Conservation (phyloP, 768 basidiomycete genomes). For the Dacryopinax spathularia region DNA sequence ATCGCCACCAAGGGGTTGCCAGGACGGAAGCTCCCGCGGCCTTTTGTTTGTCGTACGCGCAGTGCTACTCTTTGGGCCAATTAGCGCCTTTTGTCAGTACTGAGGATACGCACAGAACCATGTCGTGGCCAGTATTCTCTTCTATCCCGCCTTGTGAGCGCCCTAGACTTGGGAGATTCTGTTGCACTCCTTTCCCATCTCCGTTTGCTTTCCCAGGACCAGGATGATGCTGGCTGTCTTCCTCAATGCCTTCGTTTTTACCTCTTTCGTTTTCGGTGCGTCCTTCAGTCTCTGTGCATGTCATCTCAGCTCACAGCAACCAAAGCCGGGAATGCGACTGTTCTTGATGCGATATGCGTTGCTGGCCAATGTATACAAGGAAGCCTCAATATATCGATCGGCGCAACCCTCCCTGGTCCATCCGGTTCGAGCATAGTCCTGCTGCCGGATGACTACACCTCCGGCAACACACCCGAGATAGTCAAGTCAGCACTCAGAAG, state of each 20-base stretch:
- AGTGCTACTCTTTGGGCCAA: background rate
- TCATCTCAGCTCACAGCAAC: background rate
- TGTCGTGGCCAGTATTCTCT: background rate
- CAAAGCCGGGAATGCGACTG: background rate
- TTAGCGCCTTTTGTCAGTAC: background rate
- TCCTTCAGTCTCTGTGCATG: background rate
- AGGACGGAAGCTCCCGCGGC: background rate
- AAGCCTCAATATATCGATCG: slow-evolving; percentile 52
- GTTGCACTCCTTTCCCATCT: background rate
- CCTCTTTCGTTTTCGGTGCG: background rate
- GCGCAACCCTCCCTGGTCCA: slow-evolving; percentile 26
- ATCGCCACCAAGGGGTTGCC: background rate
- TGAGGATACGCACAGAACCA: background rate
- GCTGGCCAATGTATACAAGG: slow-evolving; percentile 81
- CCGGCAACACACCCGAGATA: background rate
- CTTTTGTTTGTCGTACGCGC: background rate
- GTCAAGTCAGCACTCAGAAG: background rate
- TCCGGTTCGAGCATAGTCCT: slow-evolving; percentile 8
- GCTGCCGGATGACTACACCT: background rate
- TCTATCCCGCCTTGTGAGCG: background rate
- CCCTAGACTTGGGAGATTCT: background rate
- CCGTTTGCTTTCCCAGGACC: background rate
- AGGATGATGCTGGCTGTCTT: background rate
- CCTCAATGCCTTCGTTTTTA: background rate
- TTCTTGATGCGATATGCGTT: slow-evolving; percentile 40